A percentile compares a stretch with the other conserved stretches of the same genome.
These are phyloP conservation scores for Penicillium flavigenum DNA, from an alignment of 495 filamentous ascomycete genomes.

Conservation along the genomic window DNA sequence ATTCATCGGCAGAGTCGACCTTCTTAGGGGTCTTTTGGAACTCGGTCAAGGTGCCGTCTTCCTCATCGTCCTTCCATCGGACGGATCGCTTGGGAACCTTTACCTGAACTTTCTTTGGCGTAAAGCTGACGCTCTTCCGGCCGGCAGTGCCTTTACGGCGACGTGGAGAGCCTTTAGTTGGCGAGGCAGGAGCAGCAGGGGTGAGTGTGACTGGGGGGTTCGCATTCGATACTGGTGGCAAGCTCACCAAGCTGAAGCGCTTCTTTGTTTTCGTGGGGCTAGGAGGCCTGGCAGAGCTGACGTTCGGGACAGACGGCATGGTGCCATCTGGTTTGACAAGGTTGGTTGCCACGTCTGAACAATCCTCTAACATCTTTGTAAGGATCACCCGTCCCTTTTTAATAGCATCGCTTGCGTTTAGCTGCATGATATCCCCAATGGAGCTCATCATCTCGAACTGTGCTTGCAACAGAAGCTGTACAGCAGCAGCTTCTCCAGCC, in stretches of 20 bases:
- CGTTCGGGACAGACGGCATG: slow-evolving; percentile 55
- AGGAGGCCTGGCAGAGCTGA: slow-evolving; percentile 60
- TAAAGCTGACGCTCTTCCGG: slow-evolving; percentile 79
- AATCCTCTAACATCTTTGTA: slow-evolving; percentile 71
- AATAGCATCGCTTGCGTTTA: slow-evolving; percentile 79
- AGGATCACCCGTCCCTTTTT: slow-evolving; percentile 77
- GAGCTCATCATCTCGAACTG: slow-evolving; percentile 89
- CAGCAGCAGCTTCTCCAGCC: slow-evolving; percentile 67
- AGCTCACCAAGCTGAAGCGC: slow-evolving; percentile 46
- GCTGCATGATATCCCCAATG: slow-evolving; percentile 72
- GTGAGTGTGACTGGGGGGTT: slow-evolving; percentile 36
- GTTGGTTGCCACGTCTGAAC: slow-evolving; percentile 68
- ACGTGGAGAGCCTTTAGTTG: slow-evolving; percentile 73
- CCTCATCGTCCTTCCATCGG: slow-evolving; percentile 89
- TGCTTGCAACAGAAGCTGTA: slow-evolving; percentile 80
- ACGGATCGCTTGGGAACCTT: slow-evolving; percentile 71
- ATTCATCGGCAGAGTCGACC: slow-evolving; percentile 44
- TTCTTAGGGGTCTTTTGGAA: slow-evolving; percentile 85
- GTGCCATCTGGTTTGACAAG: slow-evolving; percentile 89
- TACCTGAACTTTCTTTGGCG: slow-evolving; percentile 72
- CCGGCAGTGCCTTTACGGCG: slow-evolving; percentile 67
- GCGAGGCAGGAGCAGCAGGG: slow-evolving; percentile 47
- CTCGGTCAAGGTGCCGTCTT: slow-evolving; percentile 79
- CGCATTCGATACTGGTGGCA: slow-evolving; percentile 33
- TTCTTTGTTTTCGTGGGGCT: slow-evolving; percentile 79